Base-by-base conservation (phyloP, 495 filamentous ascomycete species). In the Neurospora hispaniola region DNA sequence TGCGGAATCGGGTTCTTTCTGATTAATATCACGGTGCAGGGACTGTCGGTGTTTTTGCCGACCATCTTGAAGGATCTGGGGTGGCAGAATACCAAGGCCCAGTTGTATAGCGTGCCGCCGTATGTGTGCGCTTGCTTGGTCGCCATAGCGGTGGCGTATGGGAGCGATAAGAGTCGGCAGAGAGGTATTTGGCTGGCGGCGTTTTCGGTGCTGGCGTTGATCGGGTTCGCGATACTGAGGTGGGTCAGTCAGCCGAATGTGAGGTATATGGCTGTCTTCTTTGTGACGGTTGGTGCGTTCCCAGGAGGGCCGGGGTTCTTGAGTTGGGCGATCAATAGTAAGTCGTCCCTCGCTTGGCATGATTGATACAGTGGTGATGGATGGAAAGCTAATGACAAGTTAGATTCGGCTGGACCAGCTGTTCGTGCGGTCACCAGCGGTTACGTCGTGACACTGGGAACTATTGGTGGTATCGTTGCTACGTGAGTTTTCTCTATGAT, bases 151-250 rank as follows among this genome's bases (percentile, higher is more conserved):
- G 80, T 89, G n/a, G 89, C 88, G 9, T 89, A 83, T 72, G 70
- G 84, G 72, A 87, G 86, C 42, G 90, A 93, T 78, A 85, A 86
- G 44, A 85, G 82, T 8, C 82, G 84, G 39, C 84, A 88, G 78
- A 85, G 91, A 39, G 94, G 92, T 0, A 80, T 93, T 20, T 94
- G 80, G 71, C 80, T 85, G 0, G 80, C 84, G 7, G 42, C 72
- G 0, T 86, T 85, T 73, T 78, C 84, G 18, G 73, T 81, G 38
- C 72, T 88, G n/a, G 85, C 83, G n/a, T 73, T 84, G 7, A 70
- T 79, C 11, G 85, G 85, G 1, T 87, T 86, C 71, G 79, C 76
- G 14, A 79, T 80, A 38, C 72, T 79, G 20, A 73, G 78, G 69
- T 79, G 76, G 78, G 73, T 75, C 42, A 72, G 62, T 20, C 39